Conservation (phyloP, 805 yeast genomes). For the Ogataea trehalophila region DNA sequence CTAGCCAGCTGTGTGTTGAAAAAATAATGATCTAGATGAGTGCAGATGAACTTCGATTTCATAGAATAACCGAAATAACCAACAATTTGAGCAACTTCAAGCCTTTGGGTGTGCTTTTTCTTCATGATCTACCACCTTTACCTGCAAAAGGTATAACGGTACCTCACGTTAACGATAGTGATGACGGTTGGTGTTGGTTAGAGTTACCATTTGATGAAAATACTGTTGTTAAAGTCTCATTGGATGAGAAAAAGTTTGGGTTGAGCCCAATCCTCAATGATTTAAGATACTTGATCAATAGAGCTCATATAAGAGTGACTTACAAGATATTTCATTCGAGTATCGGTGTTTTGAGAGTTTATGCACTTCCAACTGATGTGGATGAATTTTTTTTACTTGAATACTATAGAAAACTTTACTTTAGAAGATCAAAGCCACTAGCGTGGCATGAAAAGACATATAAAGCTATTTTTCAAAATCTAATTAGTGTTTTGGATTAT, state of each 20-base stretch:
- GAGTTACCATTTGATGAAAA: constrained; percentile 37
- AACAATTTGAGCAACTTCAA: constrained; percentile 36
- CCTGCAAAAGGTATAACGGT: constrained; percentile 33
- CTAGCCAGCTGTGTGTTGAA: too few species aligned
- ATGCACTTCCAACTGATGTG: constrained; percentile 43
- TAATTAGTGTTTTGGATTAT: constrained; percentile 43
- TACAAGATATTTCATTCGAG: constrained; percentile 28
- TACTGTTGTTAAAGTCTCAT: background rate
- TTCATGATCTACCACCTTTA: constrained; percentile 38
- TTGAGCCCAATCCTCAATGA: constrained; percentile 28
- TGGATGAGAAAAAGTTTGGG: background rate
- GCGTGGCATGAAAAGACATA: constrained; percentile 33
- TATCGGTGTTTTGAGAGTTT: constrained; percentile 38
- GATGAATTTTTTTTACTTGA: constrained; percentile 29
- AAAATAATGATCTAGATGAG: background rate
- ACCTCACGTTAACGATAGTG: constrained; percentile 8
- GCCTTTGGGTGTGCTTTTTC: constrained; percentile 47
- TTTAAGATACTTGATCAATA: constrained; percentile 38
- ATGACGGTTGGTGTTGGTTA: constrained; percentile 53
- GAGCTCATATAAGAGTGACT: constrained; percentile 41
- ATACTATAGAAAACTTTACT: constrained; percentile 30
- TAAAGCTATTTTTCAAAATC: constrained; percentile 28
- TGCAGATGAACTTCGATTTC: constrained; percentile 2
- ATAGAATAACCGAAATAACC: constrained; percentile 23
- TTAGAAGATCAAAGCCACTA: constrained; percentile 30